Base-by-base conservation (phyloP, 306 rosid genomes). In the Cucumis melo region DNA sequence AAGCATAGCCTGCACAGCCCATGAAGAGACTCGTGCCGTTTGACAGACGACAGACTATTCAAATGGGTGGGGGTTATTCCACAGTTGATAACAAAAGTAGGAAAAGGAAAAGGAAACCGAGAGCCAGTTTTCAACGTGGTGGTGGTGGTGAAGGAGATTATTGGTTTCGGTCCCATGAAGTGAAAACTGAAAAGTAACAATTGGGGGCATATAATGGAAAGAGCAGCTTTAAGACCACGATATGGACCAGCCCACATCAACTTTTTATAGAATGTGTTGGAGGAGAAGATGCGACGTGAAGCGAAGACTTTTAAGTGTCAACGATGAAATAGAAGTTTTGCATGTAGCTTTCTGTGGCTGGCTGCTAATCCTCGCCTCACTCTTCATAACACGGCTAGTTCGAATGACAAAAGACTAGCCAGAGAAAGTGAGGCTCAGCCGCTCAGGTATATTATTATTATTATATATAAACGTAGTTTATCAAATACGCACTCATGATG, bases 141-240 rank as follows among this genome's bases (percentile, higher is more conserved):
- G 32, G 53, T 66, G 32, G 32, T 11, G 73, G 36, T 32, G 36
- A 32, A n/a, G 53, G 32, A 39, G 73, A 41, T 66, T 66, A 70
- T 44, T 70, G 75, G 56, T 21, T 21, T 70, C 38, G 75, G 75
- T 21, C 75, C 75, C 57, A 70, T 70, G 75, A 70, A 70, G 53
- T 39, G 54, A 66, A 70, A 44, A 70, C 55, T 66, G 73, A 66
- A 70, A 70, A 67, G 74, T 67, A 42, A 42, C 55, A 42, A n/a
- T 19, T 7, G 6, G 21, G n/a, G 34, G 19, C 20, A 44, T 67
- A 34, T 21, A 67, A 42, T 23, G 75, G 57, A 70, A 44, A 4
- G 56, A 36, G 56, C 75, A 70, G 75, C 75, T 46, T 70, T 70
- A 70, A 44, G 39, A 14, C 75, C 24, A 70, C 55, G 75, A 13